phyloP scores from a whole-genome alignment of 2,329 filamentous ascomycete genomes.

The Scopulariopsis brevicaulis region DNA sequence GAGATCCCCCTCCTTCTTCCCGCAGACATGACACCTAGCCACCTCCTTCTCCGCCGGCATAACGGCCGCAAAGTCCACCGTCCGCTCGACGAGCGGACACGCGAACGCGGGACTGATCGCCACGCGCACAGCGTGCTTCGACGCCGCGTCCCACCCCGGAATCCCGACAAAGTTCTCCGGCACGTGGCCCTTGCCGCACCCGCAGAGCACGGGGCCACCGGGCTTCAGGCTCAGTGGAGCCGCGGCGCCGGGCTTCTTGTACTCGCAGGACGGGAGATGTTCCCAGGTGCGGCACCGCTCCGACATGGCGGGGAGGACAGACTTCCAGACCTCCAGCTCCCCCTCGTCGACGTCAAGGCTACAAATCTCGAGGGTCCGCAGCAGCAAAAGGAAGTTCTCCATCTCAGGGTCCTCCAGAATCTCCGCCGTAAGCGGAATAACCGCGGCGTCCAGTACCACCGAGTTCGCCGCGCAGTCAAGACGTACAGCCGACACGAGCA shows the following conservation, averaged over 20 bases:
- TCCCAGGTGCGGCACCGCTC: constrained; percentile 38
- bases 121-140: constrained; percentile 35
- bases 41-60: constrained; percentile 2
- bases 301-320: constrained; percentile 26
- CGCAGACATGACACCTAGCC: constrained; percentile 25
- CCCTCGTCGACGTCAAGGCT: constrained; percentile 46
- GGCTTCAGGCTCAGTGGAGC: constrained; percentile 22
- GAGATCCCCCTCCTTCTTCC: constrained; percentile 14
- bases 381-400: constrained; percentile 23
- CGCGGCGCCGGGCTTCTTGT: constrained; percentile 16
- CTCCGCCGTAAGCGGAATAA: constrained; percentile 25
- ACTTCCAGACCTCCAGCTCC: constrained; percentile 28
- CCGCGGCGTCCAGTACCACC: constrained; percentile 33
- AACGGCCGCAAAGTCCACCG: constrained; percentile 15
- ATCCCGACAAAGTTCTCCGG: constrained; percentile 22
- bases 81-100: constrained; percentile 27
- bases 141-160: constrained; percentile 26
- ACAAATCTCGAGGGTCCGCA: constrained; percentile 21
- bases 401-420: constrained; percentile 20
- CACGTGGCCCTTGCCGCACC: constrained; percentile 21
- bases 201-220: constrained; percentile 25
- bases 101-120: constrained; percentile 45
- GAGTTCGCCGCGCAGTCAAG: constrained; percentile 29
- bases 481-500: constrained; percentile 29
- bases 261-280: constrained; percentile 30